Evolutionary conservation across 1,284 basidiomycete species (phyloP), one percentile per base, ranked within the genome.

Genomic region (Cutaneotrichosporon sp.): DNA sequence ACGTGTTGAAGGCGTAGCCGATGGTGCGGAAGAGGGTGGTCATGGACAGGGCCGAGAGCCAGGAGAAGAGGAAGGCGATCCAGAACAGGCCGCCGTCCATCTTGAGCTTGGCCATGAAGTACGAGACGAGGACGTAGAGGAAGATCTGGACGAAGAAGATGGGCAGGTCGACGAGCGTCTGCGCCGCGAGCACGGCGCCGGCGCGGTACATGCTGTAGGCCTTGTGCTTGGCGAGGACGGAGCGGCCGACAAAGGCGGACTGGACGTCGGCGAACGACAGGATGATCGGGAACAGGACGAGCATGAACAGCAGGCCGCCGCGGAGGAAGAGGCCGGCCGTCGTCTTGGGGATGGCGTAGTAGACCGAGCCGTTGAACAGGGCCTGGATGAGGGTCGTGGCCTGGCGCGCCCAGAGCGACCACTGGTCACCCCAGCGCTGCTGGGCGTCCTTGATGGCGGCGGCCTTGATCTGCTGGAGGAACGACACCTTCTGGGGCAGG

Each of bases 291-390:
- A 65, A 84, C 18, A 80, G 72, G 47, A 80, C 69, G 34, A 79
- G 71, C 62, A 82, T 80, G 72, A 82, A 83, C 60, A 82, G 67
- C n/a, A 80, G 75, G 80, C 91, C 92, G 3, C 91, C 91, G 22
- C 91, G 86, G 16, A 88, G 87, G 58, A 54, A 66, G 6, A 86
- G 89, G 14, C 86, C 87, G 0, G 80, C 75, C 0, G 92, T 91
- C 6, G 81, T 76, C 18, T 86, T 81, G 0, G 86, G 81, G 54
- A 88, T 79, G 5, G 84, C 81, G 65, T 88, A 82, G 81, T 91
- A 95, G 36, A 89, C 84, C 0, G 88, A 89, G 13, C 92, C 91
- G 60, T 89, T 63, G 87, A 74, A 67, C 14, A 75, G 65, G 10
- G 71, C 71, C 57, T 71, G 70, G 47, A 76, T 65, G 34, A 76